Evolutionary conservation across 2,329 filamentous ascomycete genomes (phyloP), one percentile per base, ranked within the genome.

Genomic region (Tolypocladium pustulatum): DNA sequence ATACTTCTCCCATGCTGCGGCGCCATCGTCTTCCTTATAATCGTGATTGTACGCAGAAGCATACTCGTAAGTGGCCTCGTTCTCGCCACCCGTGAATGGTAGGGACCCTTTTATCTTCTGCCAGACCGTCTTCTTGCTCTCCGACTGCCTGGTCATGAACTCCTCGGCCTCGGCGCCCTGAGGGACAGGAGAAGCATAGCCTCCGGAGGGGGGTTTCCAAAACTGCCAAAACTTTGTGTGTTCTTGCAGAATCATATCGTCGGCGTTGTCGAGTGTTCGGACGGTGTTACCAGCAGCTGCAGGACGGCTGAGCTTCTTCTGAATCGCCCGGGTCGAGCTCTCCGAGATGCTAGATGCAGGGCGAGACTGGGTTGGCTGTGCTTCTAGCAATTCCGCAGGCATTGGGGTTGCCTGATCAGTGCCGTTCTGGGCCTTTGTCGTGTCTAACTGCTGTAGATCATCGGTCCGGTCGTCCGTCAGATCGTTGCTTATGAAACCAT

Each of bases 1-100:
- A 74, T 92, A 97, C 61, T 86, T 88, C 66, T 86, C 85, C 94
- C 94, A 99, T 52, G 83, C 75, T 0, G 89, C 85, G 55, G 84
- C 81, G 10, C 80, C 81, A 51, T 86, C 82, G 13, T 86, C 81
- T 22, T 74, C 70, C 15, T 74, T 66, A 58, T 81, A 83, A 1
- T 87, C 80, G 38, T 82, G 71, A 61, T 89, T 83, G 67, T 82
- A 85, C 0, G 88, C 84, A 2, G 76, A 60, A 0, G 84, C 81
- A 65, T 96, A 95, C 9, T 82, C 75, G 7, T 76, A 37, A 0
- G 71, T 65, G 12, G 70, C 68, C 65, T 81, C 68, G 66, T 77
- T 70, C 43, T 75, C 61, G 57, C 72, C 65, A 57, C 79, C 73
- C 63, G 77, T 61, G 54, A 84, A 84, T 0, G 82, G 81, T 10